Base-by-base conservation (phyloP, 495 filamentous ascomycete genomes). In the Recurvomyces mirabilis region DNA sequence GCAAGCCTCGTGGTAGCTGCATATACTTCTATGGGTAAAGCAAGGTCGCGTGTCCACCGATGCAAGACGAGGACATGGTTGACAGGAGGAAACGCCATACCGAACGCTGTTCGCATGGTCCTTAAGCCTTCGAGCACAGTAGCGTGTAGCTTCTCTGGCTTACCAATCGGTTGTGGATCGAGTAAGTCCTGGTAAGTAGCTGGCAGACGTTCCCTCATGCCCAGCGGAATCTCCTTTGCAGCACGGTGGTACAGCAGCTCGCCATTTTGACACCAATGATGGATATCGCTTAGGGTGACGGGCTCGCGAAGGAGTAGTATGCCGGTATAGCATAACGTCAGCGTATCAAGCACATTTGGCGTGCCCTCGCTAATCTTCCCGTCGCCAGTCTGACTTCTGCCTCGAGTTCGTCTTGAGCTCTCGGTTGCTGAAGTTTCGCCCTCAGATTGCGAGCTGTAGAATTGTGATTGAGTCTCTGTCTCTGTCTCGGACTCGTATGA, bases 11-110 rank as follows among this genome's bases (percentile, higher is more conserved):
- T 75, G 9, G 73, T 73, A 3, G 68, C 67, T 12, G 70, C 66
- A 50, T 86, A 85, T 4, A 89, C 61, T 46, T 91, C 82, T 42
- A 83, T 58, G 31, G 91, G 91, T 17, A 98, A 66, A 7, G 80
- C 76, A 19, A 96, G 68, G 34, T 82, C 71, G 48, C 71, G 78
- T 21, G 93, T 72, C 45, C 81, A 79, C 29, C 78, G 71, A 44
- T 79, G 76, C 7, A 87, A 58, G 14, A 93, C 51, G 4, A 82
- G 60, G 4, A 77, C 70, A 14, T 63, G 59, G 43, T 93, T 93
- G 28, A 94, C 52, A 0, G 74, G 63, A 1, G 91, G 88, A 40
- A 94, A 77, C 0, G 63, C 55, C 53, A 94, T 68, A 14, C 72
- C 74, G 56, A 83, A 88, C 21, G 81, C 74, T 33, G 65, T 63